Evolutionary conservation across 371 early-diverging fungal species (phyloP), one percentile per base, ranked within the genome.

Genomic region (Mortierella sp.): DNA sequence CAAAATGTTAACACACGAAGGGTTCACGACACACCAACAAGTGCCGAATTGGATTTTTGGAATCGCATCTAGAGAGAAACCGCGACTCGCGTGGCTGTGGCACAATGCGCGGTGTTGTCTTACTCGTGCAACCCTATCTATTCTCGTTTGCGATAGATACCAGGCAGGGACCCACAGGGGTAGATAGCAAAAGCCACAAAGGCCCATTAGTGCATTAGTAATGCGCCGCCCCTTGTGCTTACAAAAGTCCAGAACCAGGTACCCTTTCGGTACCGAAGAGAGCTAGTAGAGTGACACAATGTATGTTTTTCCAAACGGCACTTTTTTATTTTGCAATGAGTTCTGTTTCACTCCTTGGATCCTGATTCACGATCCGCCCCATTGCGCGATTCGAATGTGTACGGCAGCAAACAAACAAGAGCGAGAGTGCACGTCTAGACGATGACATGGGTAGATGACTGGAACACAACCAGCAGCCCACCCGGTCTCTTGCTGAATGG

Each of bases 261-360:
- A 37, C 11, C 40, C 1, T 37, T 19, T 21, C 8, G 67, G 24
- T 37, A 61, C 28, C 59, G 4, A 28, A 13, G 4, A 13, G 4
- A 13, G 13, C 59, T 28, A 67, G 19, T 19, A 67, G 24, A 40
- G 37, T 34, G 61, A 61, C 37, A 61, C 34, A 37, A 40, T 61
- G 61, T 28, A 57, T 13, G 28, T 28, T 28, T 26, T 26, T 28
- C 28, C 34, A 61, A 61, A 61, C 61, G 67, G 37, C 43, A 40
- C 19, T 40, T 67, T 21, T 37, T 67, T 67, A 40, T 67, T 40
- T 67, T 21, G 40, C 24, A 6, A 40, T n/a, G 43, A 67, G 67
- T 37, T 67, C 43, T 40, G 67, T 37, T 67, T 67, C 67, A 67
- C 40, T 67, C 67, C 59, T 37, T 67, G 9, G 40, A 21, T 21